These are phyloP conservation scores for Pistacia atlantica DNA, from an alignment of 345 rosid species.

Conservation along the genomic window DNA sequence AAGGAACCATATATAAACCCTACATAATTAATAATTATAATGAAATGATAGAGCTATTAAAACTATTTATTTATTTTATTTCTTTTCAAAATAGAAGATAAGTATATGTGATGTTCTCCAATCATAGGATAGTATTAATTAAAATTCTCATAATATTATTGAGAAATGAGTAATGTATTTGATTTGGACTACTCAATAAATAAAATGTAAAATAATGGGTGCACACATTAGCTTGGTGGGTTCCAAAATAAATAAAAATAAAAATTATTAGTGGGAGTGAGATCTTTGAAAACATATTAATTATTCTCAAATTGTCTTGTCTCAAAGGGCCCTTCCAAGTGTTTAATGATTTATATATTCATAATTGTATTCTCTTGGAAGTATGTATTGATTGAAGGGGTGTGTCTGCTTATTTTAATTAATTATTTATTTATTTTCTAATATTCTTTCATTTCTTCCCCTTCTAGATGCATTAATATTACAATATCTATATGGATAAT, in stretches of 20 bases:
- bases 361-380: conserved; percentile 31
- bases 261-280: not conserved
- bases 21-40: too few species aligned
- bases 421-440: not conserved
- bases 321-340: conserved; percentile 11
- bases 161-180: too few species aligned
- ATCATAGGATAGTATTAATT: too few species aligned
- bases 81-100: too few species aligned
- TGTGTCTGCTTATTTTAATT: conserved; percentile 17
- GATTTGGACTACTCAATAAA: too few species aligned
- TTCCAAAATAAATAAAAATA: not conserved
- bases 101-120: too few species aligned
- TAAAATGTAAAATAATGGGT: too few species aligned
- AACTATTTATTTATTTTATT: too few species aligned
- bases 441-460: conserved; percentile 7
- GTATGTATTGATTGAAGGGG: conserved; percentile 28
- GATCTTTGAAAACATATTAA: conserved; percentile 9
- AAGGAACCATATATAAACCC: too few species aligned
- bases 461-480: conserved; percentile 11
- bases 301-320: conserved; percentile 28
- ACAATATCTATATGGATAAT: not conserved
- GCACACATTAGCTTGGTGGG: too few species aligned
- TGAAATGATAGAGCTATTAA: too few species aligned
- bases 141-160: too few species aligned
- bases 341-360: conserved; percentile 14